Percentiles rank a stretch among this genome's conserved stretches.
Conservation (phyloP, 2,329 filamentous ascomycete species). For the Colletotrichum sp. region DNA sequence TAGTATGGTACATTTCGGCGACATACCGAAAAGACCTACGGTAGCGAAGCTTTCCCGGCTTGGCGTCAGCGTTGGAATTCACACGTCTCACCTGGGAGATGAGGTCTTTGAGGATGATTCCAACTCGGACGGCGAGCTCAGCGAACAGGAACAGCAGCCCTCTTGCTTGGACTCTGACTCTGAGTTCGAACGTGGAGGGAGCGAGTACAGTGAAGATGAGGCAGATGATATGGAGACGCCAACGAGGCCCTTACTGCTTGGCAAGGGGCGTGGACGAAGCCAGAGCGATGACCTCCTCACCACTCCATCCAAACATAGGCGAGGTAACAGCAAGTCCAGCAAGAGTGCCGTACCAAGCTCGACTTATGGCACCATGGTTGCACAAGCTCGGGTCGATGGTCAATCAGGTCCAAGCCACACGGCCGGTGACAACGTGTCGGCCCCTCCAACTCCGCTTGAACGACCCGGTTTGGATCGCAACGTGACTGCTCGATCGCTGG, state of each 20-base stretch:
- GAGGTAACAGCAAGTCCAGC: slow-evolving; percentile 6
- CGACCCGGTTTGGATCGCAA: slow-evolving; percentile 12
- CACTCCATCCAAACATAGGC: slow-evolving; percentile 10
- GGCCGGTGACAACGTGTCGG: slow-evolving; percentile 5
- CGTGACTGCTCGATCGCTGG: slow-evolving; percentile 10
- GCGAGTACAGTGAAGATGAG: slow-evolving; percentile 32
- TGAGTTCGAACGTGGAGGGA: slow-evolving; percentile 37
- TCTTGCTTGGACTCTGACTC: slow-evolving; percentile 34
- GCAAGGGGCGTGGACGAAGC: slow-evolving; percentile 12
- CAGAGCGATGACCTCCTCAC: slow-evolving; percentile 19
- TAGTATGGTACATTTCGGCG: slow-evolving; percentile 64
- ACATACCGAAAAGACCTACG: slow-evolving; percentile 66
- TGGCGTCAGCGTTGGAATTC: slow-evolving; percentile 75
- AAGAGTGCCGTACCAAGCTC: slow-evolving; percentile 2
- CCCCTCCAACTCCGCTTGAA: slow-evolving; percentile 15
- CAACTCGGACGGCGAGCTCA: slow-evolving; percentile 39
- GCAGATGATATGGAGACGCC: slow-evolving; percentile 21
- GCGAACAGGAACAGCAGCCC: slow-evolving; percentile 40
- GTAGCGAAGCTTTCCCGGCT: slow-evolving; percentile 57
- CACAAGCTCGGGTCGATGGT: slow-evolving; percentile 16
- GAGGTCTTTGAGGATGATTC: slow-evolving; percentile 57
- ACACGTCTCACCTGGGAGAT: slow-evolving; percentile 73
- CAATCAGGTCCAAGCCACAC: slow-evolving; percentile 7
- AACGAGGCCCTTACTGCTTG: slow-evolving; percentile 21
- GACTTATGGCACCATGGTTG: slow-evolving; percentile 30